A percentile compares a stretch with the other conserved stretches of the same genome.
These are phyloP conservation scores for Withania somnifera DNA, from an alignment of 305 asterid genomes.

Conservation along the genomic window DNA sequence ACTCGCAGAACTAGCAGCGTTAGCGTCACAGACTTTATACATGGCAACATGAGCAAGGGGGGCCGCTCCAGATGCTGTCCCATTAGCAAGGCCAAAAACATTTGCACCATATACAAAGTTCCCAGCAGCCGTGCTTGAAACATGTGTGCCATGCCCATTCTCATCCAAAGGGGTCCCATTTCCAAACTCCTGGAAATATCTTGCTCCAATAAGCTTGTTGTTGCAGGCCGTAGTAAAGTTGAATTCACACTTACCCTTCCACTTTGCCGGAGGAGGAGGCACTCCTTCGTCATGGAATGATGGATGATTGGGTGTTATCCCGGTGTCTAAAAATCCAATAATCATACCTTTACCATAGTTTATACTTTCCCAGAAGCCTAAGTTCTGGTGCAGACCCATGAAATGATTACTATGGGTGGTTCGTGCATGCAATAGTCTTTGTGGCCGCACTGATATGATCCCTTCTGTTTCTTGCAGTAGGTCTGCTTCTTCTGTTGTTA, in stretches of 20 bases:
- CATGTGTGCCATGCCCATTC: conserved; percentile 42
- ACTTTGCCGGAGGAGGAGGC: conserved; percentile 43
- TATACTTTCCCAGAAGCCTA: conserved; percentile 35
- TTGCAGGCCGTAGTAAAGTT: conserved; percentile 24
- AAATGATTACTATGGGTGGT: conserved; percentile 39
- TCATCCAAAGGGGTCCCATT: conserved; percentile 17
- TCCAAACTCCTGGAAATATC: conserved; percentile 9
- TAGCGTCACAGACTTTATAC: conserved; percentile 26
- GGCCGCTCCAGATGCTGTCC: conserved; percentile 39
- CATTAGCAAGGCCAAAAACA: conserved; percentile 30
- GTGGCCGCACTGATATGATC: conserved; percentile 25
- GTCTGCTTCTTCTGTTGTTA: conserved; percentile 21
- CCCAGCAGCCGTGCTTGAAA: conserved; percentile 44
- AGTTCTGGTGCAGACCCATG: conserved; percentile 29
- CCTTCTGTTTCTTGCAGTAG: conserved; percentile 21
- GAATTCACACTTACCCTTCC: conserved; percentile 45
- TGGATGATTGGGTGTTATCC: conserved; percentile 31
- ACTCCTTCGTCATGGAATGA: conserved; percentile 35
- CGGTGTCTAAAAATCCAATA: conserved; percentile 38
- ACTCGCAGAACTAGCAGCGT: conserved; percentile 8
- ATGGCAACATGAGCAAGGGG: conserved; percentile 42
- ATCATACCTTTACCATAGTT: conserved; percentile 37
- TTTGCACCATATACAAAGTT: conserved; percentile 31
- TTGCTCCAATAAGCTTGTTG: conserved; percentile 47
- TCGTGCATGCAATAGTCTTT: conserved; percentile 9